Conservation (phyloP, 768 basidiomycete genomes). For the Chalciporus chontae region DNA sequence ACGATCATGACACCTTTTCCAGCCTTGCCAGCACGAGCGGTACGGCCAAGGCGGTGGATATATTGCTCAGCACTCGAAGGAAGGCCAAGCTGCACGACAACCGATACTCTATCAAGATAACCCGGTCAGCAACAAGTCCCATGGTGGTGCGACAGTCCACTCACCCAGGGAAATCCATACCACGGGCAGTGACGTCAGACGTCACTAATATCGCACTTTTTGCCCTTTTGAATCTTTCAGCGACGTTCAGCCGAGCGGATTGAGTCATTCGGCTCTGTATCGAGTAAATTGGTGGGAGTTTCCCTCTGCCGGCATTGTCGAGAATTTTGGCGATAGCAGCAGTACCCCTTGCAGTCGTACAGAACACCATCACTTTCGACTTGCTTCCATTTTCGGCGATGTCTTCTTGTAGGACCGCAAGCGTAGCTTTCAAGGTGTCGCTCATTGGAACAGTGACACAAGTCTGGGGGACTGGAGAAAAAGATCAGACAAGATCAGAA, state of each 20-base stretch:
- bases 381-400: constrained; percentile 21
- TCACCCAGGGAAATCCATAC: constrained; percentile 64
- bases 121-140: constrained; percentile 3
- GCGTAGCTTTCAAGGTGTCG: constrained; percentile 38
- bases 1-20: constrained; percentile 60
- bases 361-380: constrained; percentile 57
- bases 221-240: constrained; percentile 45
- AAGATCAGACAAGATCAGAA: constrained; percentile 1
- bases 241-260: constrained; percentile 42
- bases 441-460: constrained; percentile 40
- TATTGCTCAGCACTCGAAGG: constrained; percentile 73
- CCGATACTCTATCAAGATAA: constrained; percentile 42
- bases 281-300: constrained; percentile 41
- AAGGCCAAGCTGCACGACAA: constrained; percentile 60
- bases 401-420: constrained; percentile 40
- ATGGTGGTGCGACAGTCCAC: constrained; percentile 10
- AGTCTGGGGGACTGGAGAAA: constrained; percentile 42
- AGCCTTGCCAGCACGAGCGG: constrained; percentile 66
- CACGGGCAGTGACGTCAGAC: constrained; percentile 60
- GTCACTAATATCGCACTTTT: constrained; percentile 46
- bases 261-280: constrained; percentile 61
- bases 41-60: constrained; percentile 75
- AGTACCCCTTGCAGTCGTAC: constrained; percentile 63
- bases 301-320: constrained; percentile 25
- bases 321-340: constrained; percentile 37